Conservation (phyloP, 345 rosid species). For the Populus tremula region DNA sequence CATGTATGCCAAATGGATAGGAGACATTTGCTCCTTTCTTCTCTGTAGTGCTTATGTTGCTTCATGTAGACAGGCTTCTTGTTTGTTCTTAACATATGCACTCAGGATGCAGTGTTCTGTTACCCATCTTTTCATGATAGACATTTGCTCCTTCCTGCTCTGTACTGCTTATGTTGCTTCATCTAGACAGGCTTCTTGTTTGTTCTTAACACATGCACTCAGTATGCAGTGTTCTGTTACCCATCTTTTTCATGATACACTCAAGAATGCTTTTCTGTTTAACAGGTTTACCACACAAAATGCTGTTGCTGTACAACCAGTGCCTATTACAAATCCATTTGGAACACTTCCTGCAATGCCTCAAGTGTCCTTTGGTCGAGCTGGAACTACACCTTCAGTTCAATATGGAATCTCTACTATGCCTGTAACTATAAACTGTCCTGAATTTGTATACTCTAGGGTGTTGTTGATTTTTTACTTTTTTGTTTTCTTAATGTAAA, state of each 20-base stretch:
- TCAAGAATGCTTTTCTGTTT: conserved; percentile 5
- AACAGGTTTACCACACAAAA: conserved; percentile 52
- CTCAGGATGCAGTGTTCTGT: too few species aligned
- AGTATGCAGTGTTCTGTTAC: neutral
- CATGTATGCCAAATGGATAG: neutral
- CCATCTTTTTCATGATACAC: neutral
- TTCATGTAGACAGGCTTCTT: neutral
- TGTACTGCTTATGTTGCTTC: neutral
- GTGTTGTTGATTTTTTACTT: neutral
- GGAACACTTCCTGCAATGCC: conserved; percentile 93
- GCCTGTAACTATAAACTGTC: conserved; percentile 55
- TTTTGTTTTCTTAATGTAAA: neutral
- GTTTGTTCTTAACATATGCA: neutral
- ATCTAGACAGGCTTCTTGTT: neutral
- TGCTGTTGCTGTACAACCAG: conserved; percentile 51
- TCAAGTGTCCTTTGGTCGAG: conserved; percentile 75
- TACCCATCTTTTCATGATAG: too few species aligned
- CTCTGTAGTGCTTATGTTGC: neutral
- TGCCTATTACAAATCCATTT: conserved; percentile 65
- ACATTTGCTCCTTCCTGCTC: neutral
- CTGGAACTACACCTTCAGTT: conserved; percentile 67
- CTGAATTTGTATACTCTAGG: neutral
- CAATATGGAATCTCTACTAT: conserved; percentile 89
- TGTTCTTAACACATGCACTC: neutral
- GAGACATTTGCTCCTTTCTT: neutral